These are phyloP conservation scores for Diaporthe sp. DNA, from an alignment of 2,329 filamentous ascomycete genomes.

Conservation along the genomic window DNA sequence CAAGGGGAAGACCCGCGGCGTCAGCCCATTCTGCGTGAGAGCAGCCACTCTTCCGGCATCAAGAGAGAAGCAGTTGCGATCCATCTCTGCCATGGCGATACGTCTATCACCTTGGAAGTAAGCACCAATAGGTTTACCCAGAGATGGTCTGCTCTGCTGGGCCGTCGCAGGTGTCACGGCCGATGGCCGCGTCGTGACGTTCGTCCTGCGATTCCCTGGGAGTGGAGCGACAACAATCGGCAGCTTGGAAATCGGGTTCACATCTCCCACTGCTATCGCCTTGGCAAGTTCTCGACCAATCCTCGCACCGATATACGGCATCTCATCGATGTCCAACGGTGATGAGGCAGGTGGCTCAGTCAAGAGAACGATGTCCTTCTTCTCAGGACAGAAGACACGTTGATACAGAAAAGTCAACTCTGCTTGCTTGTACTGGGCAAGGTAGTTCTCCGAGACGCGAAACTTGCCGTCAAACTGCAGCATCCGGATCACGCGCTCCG, in stretches of 20 bases:
- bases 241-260: constrained; percentile 90
- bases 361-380: constrained; percentile 78
- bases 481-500: constrained; percentile 84
- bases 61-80: constrained; percentile 68
- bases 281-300: constrained; percentile 76
- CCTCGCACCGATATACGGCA: constrained; percentile 83
- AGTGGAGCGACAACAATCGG: constrained; percentile 58
- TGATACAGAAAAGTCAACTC: constrained; percentile 95
- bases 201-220: constrained; percentile 53
- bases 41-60: constrained; percentile 59
- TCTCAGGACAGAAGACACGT: constrained; percentile 87
- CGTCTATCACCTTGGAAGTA: constrained; percentile 64
- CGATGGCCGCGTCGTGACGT: constrained; percentile 42
- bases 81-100: constrained; percentile 71
- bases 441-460: constrained; percentile 82
- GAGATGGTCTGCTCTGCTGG: constrained; percentile 41
- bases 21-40: constrained; percentile 60
- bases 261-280: constrained; percentile 81
- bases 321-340: constrained; percentile 69
- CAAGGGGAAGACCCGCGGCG: constrained; percentile 67
- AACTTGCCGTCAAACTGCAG: constrained; percentile 91
- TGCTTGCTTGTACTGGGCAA: constrained; percentile 84
- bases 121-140: constrained; percentile 62
- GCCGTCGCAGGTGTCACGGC: constrained; percentile 38
- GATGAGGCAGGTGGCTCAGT: constrained; percentile 70